Evolutionary conservation across 768 basidiomycete species (phyloP).

Genomic region (Aureoboletus auriporus): DNA sequence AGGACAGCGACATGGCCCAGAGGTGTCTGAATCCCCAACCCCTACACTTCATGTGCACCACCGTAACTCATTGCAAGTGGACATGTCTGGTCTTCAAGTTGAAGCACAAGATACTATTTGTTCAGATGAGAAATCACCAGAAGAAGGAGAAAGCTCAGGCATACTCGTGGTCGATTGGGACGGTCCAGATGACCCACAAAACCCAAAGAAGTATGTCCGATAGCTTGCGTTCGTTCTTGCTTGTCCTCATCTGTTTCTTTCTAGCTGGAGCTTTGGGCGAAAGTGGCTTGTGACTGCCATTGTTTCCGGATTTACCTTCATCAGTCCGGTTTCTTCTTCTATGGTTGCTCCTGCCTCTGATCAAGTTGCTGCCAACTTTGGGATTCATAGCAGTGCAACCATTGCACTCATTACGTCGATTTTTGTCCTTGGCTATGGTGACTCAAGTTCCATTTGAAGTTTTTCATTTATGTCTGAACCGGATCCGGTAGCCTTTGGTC

Average conservation of each 20-base stretch:
- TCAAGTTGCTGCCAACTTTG: constrained; percentile 50
- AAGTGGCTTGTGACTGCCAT: constrained; percentile 68
- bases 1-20: background rate
- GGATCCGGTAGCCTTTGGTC: constrained; percentile 21
- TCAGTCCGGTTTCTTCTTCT: constrained; percentile 65
- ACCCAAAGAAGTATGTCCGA: constrained; percentile 52
- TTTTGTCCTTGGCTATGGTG: constrained; percentile 59
- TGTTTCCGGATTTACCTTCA: constrained; percentile 66
- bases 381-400: constrained; percentile 45
- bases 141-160: background rate
- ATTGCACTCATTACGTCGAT: constrained; percentile 59
- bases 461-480: background rate
- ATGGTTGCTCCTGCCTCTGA: constrained; percentile 66
- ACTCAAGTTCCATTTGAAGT: constrained; percentile 5
- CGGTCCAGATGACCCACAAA: constrained; percentile 52
- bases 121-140: background rate
- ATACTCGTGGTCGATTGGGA: constrained; percentile 55
- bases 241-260: background rate
- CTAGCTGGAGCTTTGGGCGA: constrained; percentile 51
- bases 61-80: no score
- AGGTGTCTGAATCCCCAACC: constrained; percentile 2
- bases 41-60: constrained; percentile 7
- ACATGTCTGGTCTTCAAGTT: background rate
- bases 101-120: background rate
- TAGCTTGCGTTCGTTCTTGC: background rate